Base-by-base conservation (phyloP, 2,329 filamentous ascomycete species). In the Fusarium incarnatum region DNA sequence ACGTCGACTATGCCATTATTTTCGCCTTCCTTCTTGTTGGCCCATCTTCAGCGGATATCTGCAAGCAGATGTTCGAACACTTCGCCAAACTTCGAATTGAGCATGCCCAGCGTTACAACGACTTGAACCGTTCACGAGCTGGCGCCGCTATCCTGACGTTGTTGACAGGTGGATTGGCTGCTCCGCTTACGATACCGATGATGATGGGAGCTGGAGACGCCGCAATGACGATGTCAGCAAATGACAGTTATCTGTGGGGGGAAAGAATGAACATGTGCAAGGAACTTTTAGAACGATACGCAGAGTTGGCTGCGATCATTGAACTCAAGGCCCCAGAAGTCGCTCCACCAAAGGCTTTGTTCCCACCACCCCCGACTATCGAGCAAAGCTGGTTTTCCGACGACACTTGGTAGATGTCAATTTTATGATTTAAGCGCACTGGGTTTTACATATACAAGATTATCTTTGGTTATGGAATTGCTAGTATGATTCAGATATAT, bases 1-100 rank as follows among this genome's bases (percentile, higher is more conserved):
- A 66, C 3, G 40, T 68, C 2, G 66, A 68, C 46, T 69, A 69
- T 25, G 60, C 66, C 1, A 66, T 66, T 0, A 50, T 54, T 2
- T 3, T 66, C 5, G 25, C 40, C 1, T 66, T 49, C 3, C 63
- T 66, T 32, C 42, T 66, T 11, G 54, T 60, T 8, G 54, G 61
- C 3, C 28, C 40, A 0, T 41, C 61, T 3, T 66, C 63, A 3
- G 4, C n/a, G 1, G 61, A 66, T 0, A 41, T 25, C 18, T 66
- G 47, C 30, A 66, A 66, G 16, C 45, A 66, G 0, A 15, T 66
- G 10, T 45, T 66, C 2, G 47, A 66, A 3, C 63, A 66, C n/a
- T 66, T 66, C 16, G 23, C 63, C 20, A 45, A 7, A 8, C 42
- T 66, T 0, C 34, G 63, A 4, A 11, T 60, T 6, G 47, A 66